Base-by-base conservation (phyloP, 2,329 filamentous ascomycete species). In the Botrytis fragariae region DNA sequence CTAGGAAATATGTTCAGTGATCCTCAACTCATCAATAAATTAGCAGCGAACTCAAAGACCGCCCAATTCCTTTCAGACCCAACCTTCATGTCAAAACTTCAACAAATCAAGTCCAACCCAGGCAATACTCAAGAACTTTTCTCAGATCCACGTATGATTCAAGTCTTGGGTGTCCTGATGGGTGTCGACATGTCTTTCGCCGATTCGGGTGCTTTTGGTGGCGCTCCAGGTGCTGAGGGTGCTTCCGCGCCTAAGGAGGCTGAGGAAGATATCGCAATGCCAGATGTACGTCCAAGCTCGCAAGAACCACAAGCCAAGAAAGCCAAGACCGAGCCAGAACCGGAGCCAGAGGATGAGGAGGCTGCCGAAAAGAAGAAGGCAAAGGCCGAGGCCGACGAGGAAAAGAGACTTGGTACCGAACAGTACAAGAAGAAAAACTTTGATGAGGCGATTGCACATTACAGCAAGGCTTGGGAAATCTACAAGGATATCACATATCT, bases 361-460 rank as follows among this genome's bases (percentile, higher is more conserved):
- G 88, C 91, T 0, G 82, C 90, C 72, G 93, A 92, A 75, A 94
- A 95, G 84, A 93, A 93, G 84, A 93, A 96, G 86, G 93, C 94
- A 59, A 97, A 98, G 86, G 93, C 92, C 80, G 93, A 92, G 76
- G 96, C 95, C 62, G 96, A 99, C 79, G 93, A 94, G 82, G 93
- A 98, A 84, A 99, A 99, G 89, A 93, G 91, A 44, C 86, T 97
- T 73, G 96, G 96, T 73, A 99, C 95, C 22, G 94, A 96, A 79
- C 91, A 92, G 83, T 99, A 99, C 88, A 99, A 99, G 91, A 98
- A 98, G 89, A 92, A 94, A 78, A 91, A 98, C 81, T 98, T 99
- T 78, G 96, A 98, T 79, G 90, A 92, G 81, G 96, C 96, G 69
- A 98, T 99, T 79, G 90, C 91, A 81, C 94, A 99, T 85, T 99